Evolutionary conservation across 164 flowering plant species (phyloP).

Genomic region (Cinnamomum micranthum): DNA sequence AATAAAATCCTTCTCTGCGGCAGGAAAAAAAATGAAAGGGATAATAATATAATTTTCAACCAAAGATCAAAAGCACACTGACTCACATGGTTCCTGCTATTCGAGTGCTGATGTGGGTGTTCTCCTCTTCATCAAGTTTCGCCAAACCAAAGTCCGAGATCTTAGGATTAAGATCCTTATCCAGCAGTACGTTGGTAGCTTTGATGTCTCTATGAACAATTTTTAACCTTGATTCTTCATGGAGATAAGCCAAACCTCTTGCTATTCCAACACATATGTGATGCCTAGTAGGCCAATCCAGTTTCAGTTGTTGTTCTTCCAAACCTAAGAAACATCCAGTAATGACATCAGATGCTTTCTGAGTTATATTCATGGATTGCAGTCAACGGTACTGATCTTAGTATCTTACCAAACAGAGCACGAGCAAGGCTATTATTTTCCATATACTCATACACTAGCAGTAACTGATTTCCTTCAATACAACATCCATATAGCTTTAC

Average conservation of each 20-base stretch:
- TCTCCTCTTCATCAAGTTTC: slow-evolving; percentile 12
- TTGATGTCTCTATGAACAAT: slow-evolving; percentile 12
- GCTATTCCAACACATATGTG: slow-evolving; percentile 14
- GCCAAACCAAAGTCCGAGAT: slow-evolving; percentile 16
- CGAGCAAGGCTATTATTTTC: slow-evolving; percentile 44
- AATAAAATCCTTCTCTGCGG: too few relatives aligned
- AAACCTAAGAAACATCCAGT: too few relatives aligned
- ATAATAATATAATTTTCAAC: too few relatives aligned
- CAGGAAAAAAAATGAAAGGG: too few relatives aligned
- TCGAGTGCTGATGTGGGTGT: slow-evolving; percentile 16
- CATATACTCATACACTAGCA: slow-evolving; percentile 43
- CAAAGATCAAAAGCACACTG: not conserved
- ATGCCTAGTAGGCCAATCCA: slow-evolving; percentile 16
- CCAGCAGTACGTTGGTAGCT: slow-evolving; percentile 15
- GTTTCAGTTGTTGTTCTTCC: not conserved
- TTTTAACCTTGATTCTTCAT: slow-evolving; percentile 14
- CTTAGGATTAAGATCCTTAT: slow-evolving; percentile 13
- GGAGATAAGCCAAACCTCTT: slow-evolving; percentile 15
- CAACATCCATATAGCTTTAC: slow-evolving; percentile 46
- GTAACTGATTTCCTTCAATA: slow-evolving; percentile 31
- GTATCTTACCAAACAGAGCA: slow-evolving; percentile 42
- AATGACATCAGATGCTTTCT: not conserved
- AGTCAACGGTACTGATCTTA: not conserved
- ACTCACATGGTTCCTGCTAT: slow-evolving; percentile 15
- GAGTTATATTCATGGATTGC: not conserved